phyloP scores from a whole-genome alignment of 768 basidiomycete species.

The Suillus tomentosus region DNA sequence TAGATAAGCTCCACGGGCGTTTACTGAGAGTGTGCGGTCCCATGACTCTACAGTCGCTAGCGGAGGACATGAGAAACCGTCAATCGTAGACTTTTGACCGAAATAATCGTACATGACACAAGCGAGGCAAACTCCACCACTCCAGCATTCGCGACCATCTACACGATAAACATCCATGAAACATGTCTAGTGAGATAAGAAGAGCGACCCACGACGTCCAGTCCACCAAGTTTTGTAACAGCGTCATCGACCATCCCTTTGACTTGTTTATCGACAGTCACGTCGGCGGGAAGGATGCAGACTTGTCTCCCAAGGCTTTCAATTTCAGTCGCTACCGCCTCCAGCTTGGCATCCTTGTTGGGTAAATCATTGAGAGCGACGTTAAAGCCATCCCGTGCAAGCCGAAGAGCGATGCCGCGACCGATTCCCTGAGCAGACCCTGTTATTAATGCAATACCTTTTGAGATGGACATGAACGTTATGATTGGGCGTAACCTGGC shows the following conservation, averaged over 20 bases:
- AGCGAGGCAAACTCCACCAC: conserved; percentile 8
- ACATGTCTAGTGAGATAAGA: neutral
- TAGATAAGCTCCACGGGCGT: conserved; percentile 58
- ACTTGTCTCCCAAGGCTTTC: neutral
- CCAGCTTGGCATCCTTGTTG: conserved; percentile 13
- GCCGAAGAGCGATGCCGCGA: conserved; percentile 25
- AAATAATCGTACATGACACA: conserved; percentile 15
- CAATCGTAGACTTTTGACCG: neutral
- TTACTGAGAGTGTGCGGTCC: conserved; percentile 49
- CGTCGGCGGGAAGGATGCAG: conserved; percentile 9
- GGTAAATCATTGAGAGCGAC: conserved; percentile 15
- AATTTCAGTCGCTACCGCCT: conserved; percentile 7
- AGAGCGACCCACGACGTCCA: conserved; percentile 18
- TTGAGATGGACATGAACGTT: neutral
- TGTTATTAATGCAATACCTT: conserved; percentile 25
- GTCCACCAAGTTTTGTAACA: conserved; percentile 14
- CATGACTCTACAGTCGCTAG: conserved; percentile 39
- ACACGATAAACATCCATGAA: neutral
- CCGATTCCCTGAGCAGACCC: conserved; percentile 28
- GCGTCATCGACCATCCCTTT: conserved; percentile 18
- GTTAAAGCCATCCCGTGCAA: conserved; percentile 30
- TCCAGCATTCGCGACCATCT: conserved; percentile 34
- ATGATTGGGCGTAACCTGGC: neutral
- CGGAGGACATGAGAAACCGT: neutral
- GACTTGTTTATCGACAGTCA: conserved; percentile 12